phyloP scores from a whole-genome alignment of 495 filamentous ascomycete species.

The Aspergillus homomorphus region DNA sequence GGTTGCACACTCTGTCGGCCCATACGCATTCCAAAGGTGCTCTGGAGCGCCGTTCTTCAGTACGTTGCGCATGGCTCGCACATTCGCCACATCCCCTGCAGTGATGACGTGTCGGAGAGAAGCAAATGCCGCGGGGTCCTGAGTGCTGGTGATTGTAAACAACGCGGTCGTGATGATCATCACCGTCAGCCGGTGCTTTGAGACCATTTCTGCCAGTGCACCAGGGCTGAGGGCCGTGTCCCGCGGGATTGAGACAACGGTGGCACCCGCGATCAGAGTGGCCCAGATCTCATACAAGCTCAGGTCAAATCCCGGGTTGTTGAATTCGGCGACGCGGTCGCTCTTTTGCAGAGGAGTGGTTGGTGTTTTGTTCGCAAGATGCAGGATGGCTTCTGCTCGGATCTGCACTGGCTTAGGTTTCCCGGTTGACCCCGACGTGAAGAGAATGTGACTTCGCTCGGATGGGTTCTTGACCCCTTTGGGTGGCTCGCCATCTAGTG shows the following conservation, averaged over 20 bases:
- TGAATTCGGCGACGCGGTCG: slow-evolving; percentile 1
- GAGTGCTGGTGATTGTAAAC: background rate
- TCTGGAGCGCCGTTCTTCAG: background rate
- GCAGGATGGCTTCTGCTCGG: background rate
- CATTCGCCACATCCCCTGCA: slow-evolving; percentile 1
- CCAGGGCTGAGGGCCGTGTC: background rate
- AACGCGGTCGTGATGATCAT: slow-evolving; percentile 1
- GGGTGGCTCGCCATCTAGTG: background rate
- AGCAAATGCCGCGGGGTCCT: background rate
- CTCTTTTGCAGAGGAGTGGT: background rate
- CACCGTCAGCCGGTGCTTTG: background rate
- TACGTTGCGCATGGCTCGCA: background rate
- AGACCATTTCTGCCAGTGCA: background rate
- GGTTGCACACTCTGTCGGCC: slow-evolving; percentile 8
- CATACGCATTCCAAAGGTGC: slow-evolving; percentile 7
- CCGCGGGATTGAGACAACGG: background rate
- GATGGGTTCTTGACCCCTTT: background rate
- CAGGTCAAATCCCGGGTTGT: slow-evolving; percentile 8
- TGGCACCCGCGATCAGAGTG: background rate
- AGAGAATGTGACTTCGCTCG: slow-evolving; percentile 9
- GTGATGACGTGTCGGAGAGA: background rate
- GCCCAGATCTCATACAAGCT: slow-evolving; percentile 14
- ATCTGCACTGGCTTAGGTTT: slow-evolving; percentile 14
- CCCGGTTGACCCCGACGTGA: slow-evolving; percentile 10
- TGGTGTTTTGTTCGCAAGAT: background rate